phyloP scores from a whole-genome alignment of 2,329 filamentous ascomycete species.

The Fusarium chaquense region DNA sequence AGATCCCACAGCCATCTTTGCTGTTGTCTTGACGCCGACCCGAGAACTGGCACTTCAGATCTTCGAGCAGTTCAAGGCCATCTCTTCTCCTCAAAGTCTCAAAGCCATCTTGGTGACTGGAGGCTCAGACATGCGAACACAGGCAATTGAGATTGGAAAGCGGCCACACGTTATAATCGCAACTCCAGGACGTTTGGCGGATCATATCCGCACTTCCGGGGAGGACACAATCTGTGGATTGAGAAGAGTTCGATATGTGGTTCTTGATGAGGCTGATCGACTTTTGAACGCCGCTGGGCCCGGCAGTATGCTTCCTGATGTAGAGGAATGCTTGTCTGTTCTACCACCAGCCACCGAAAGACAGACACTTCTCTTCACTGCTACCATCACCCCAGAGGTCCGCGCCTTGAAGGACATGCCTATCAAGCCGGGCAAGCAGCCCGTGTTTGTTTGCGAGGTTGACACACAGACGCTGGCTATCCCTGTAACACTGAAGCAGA shows the following conservation, averaged over 20 bases:
- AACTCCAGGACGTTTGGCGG: slow-evolving; percentile 90
- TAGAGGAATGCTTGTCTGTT: slow-evolving; percentile 86
- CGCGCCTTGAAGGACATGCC: slow-evolving; percentile 85
- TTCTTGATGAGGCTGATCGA: slow-evolving; percentile 95
- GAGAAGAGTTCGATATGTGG: slow-evolving; percentile 82
- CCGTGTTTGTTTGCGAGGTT: slow-evolving; percentile 90
- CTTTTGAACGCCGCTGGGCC: slow-evolving; percentile 78
- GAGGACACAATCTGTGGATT: slow-evolving; percentile 90
- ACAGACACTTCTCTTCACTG: slow-evolving; percentile 97
- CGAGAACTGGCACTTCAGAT: slow-evolving; percentile 95
- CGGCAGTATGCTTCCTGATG: slow-evolving; percentile 93
- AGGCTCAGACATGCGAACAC: slow-evolving; percentile 89
- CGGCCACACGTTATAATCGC: slow-evolving; percentile 94
- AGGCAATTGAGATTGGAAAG: slow-evolving; percentile 85
- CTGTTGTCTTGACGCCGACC: slow-evolving; percentile 88
- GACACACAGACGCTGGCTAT: slow-evolving; percentile 81
- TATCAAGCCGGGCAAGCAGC: slow-evolving; percentile 73
- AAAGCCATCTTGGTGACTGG: slow-evolving; percentile 93
- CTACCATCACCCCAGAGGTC: slow-evolving; percentile 93
- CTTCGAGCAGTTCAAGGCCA: slow-evolving; percentile 94
- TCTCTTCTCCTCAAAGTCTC: slow-evolving; percentile 87
- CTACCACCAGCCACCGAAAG: slow-evolving; percentile 81
- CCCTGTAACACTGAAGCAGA: slow-evolving; percentile 83
- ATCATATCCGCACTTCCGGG: slow-evolving; percentile 92
- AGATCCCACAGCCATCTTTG: slow-evolving; percentile 93